Conservation (phyloP, 1,139 yeast genomes). For the Yamadazyma pseudoaaseri region DNA sequence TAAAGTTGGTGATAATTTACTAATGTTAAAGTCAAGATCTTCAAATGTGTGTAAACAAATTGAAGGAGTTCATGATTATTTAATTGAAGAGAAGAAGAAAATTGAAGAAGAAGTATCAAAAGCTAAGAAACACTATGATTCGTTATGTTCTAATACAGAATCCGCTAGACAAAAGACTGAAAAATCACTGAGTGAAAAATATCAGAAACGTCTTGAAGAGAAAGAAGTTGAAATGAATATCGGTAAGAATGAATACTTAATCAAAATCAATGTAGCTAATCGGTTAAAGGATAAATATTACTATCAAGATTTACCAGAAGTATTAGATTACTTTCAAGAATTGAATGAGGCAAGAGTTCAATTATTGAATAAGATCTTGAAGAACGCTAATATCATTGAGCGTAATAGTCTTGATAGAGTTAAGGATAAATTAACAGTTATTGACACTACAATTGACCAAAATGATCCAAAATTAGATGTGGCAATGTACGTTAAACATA, state of each 20-base stretch:
- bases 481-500: constrained; percentile 92
- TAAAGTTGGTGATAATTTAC: constrained; percentile 64
- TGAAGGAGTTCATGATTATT: constrained; percentile 55
- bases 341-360: constrained; percentile 78
- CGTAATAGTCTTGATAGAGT: constrained; percentile 53
- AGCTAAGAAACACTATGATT: constrained; percentile 74
- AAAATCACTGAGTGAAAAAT: constrained; percentile 55
- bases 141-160: constrained; percentile 79
- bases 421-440: constrained; percentile 50
- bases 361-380: constrained; percentile 68
- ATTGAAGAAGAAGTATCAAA: constrained; percentile 67
- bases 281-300: constrained; percentile 88
- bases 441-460: constrained; percentile 60
- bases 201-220: constrained; percentile 56
- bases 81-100: constrained; percentile 55
- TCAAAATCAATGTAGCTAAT: constrained; percentile 81
- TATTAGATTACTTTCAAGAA: constrained; percentile 82
- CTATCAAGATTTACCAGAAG: constrained; percentile 91
- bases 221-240: constrained; percentile 80
- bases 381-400: constrained; percentile 65
- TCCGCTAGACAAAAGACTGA: constrained; percentile 71
- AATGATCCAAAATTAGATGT: constrained; percentile 78
- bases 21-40: constrained; percentile 52
- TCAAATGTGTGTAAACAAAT: constrained; percentile 57
- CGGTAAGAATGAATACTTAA: constrained; percentile 78